Evolutionary conservation across 257 asterid species (phyloP), one percentile per base, ranked within the genome.

Genomic region (Oldenlandia corymbosa): DNA sequence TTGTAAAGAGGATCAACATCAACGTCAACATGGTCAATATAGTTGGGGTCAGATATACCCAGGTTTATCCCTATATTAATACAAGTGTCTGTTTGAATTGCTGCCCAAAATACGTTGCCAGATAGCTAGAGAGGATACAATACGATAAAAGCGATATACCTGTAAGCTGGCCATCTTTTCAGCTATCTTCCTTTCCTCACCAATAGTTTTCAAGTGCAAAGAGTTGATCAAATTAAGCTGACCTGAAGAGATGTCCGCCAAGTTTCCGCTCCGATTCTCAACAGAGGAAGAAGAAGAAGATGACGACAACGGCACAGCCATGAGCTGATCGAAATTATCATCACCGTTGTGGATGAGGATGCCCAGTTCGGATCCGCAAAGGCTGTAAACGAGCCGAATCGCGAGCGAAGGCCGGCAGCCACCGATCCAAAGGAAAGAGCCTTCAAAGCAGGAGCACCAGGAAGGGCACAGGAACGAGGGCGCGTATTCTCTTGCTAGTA

Each of bases 401-500:
- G 23, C 68, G 17, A 71, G 49, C 20, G 80, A 70, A 1, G 84
- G 82, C 53, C 79, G 39, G 64, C 84, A 79, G 0, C 80, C 80
- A 10, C 70, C 79, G 17, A 76, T 39, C 82, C 84, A 79, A 41
- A 79, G 27, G 62, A 61, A 53, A 20, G 82, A 74, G 46, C 57
- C 53, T 57, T 81, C 85, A 0, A 77, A 54, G 2, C 75, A 32
- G 10, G 78, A 55, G 66, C 84, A 76, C 85, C 81, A 81, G 0
- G 73, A 0, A 0, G 88, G 80, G 2, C 73, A 53, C 21, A 84
- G 42, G 14, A 64, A 75, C 0, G 71, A 63, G 1, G 78, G 52
- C 0, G 70, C 79, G 12, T 79, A 66, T 20, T 36, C 54, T 9
- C 58, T 26, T 4, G 69, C 77, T 31, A 81, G 62, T 10, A 18